Percentiles rank a stretch among this genome's conserved stretches.
These are phyloP conservation scores for Nemania sp. DNA, from an alignment of 2,329 filamentous ascomycete genomes.

Conservation along the genomic window DNA sequence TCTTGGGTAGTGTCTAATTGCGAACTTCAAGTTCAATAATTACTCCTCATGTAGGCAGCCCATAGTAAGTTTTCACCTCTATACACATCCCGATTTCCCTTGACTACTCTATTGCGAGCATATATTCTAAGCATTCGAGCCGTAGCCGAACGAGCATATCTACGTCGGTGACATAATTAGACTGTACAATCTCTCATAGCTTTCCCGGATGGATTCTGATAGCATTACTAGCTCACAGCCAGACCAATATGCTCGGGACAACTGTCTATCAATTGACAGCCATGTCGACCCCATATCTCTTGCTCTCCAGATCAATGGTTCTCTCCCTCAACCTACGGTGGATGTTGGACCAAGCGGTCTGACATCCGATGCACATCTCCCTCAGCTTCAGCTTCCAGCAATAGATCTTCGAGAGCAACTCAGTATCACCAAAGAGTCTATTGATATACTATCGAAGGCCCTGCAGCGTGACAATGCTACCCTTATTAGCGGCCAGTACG, in stretches of 20 bases:
- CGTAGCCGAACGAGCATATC: no score
- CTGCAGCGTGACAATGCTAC: conserved; percentile 9
- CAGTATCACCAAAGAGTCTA: conserved; percentile 22
- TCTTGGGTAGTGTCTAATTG: no score
- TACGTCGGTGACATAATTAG: not conserved
- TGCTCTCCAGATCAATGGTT: conserved; percentile 12
- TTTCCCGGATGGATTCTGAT: conserved; percentile 12
- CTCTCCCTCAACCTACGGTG: conserved; percentile 6
- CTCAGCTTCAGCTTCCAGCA: conserved; percentile 25
- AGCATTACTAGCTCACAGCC: conserved; percentile 6
- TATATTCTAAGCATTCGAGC: no score
- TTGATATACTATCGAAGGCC: conserved; percentile 22
- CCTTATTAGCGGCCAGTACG: not conserved
- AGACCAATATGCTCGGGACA: conserved; percentile 35
- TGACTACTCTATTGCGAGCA: no score
- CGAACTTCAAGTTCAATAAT: no score
- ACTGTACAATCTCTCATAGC: no score
- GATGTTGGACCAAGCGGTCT: conserved; percentile 11
- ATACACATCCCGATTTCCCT: no score
- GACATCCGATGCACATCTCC: conserved; percentile 26
- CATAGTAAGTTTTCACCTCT: no score
- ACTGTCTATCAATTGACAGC: conserved; percentile 34
- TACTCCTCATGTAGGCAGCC: no score
- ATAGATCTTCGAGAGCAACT: conserved; percentile 28
- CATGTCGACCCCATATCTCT: conserved; percentile 26